phyloP scores from a whole-genome alignment of 2,329 filamentous ascomycete species.

The Verticillium nubilum region DNA sequence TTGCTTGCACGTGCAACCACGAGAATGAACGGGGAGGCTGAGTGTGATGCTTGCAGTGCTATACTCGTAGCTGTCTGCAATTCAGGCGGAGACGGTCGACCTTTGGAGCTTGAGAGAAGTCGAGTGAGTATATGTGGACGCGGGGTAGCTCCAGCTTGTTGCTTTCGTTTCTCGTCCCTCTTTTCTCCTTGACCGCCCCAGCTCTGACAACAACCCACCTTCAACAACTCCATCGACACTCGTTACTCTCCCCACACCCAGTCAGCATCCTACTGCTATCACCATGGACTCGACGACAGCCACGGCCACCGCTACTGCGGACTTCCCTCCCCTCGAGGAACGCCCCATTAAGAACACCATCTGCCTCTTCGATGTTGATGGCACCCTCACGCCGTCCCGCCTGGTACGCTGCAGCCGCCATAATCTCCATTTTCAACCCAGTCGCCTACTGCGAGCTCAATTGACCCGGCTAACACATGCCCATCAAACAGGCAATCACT shows the following conservation, averaged over 20 bases:
- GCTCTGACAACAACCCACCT: neutral
- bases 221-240: neutral
- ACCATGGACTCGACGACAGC: constrained; percentile 5
- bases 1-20: neutral
- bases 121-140: neutral
- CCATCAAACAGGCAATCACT: constrained; percentile 49
- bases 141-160: neutral
- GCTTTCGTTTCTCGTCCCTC: neutral
- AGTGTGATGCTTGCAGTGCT: too few species aligned
- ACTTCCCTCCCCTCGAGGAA: constrained; percentile 70
- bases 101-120: neutral
- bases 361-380: constrained; percentile 93
- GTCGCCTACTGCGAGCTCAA: constrained; percentile 13
- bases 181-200: constrained; percentile 1
- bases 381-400: constrained; percentile 79
- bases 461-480: neutral
- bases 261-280: neutral
- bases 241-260: neutral
- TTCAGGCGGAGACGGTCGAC: too few species aligned
- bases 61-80: too few species aligned
- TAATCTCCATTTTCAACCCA: too few species aligned
- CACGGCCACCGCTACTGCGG: constrained; percentile 21
- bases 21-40: too few species aligned
- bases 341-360: constrained; percentile 91
- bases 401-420: constrained; percentile 44